Conservation (phyloP, 2,329 filamentous ascomycete genomes). For the Aureobasidium mangrovei region DNA sequence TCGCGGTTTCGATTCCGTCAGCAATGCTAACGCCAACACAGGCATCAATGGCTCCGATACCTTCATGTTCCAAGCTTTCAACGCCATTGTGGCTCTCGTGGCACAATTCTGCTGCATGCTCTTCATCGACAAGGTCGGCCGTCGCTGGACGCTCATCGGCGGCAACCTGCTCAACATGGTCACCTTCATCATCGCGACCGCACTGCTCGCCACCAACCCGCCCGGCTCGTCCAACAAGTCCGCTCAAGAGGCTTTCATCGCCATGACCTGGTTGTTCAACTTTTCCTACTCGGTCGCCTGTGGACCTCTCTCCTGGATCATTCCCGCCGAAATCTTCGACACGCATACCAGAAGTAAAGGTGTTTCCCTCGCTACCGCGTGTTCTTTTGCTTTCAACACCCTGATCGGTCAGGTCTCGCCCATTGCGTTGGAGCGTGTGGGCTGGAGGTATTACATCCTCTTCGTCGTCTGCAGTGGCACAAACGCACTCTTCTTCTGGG, state of each 20-base stretch:
- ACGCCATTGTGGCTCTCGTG: constrained; percentile 47
- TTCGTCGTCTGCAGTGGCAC: constrained; percentile 23
- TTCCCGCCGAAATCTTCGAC: constrained; percentile 25
- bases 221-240: constrained; percentile 17
- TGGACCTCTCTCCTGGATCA: constrained; percentile 22
- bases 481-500: constrained; percentile 42
- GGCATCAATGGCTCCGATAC: constrained; percentile 18
- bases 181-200: constrained; percentile 22
- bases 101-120: constrained; percentile 44
- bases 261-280: constrained; percentile 23
- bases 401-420: constrained; percentile 25
- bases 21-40: no score
- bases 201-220: constrained; percentile 18
- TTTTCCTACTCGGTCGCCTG: constrained; percentile 19
- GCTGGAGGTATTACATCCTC: constrained; percentile 24
- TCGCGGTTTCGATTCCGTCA: no score
- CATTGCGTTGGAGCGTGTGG: constrained; percentile 20
- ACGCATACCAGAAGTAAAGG: constrained; percentile 20
- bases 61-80: constrained; percentile 20
- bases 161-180: constrained; percentile 19
- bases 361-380: constrained; percentile 20
- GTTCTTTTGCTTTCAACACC: constrained; percentile 25
- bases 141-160: constrained; percentile 19
- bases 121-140: constrained; percentile 20
- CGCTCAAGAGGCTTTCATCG: constrained; percentile 23